Evolutionary conservation across 768 basidiomycete species (phyloP).

Genomic region (Sarcomyxa edulis): DNA sequence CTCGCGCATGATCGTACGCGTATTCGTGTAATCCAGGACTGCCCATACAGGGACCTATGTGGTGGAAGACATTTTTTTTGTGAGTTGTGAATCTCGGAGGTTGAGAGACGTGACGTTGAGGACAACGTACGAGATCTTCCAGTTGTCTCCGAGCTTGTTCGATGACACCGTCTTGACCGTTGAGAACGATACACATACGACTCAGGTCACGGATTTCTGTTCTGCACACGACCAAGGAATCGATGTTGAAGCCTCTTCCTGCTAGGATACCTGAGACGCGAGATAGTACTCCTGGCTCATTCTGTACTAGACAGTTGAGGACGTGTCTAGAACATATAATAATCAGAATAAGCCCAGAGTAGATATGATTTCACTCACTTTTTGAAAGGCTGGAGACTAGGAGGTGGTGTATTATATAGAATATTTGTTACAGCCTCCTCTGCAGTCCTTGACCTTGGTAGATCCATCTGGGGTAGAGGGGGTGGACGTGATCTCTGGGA

Average conservation of each 20-base stretch:
- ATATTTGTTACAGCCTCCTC: conserved; percentile 98
- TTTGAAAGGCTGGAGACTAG: conserved; percentile 88
- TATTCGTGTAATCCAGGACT: conserved; percentile 95
- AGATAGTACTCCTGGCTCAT: conserved; percentile 98
- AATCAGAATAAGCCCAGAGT: background rate
- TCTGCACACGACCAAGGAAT: conserved; percentile 95
- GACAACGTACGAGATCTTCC: conserved; percentile 80
- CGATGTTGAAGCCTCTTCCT: conserved; percentile 96
- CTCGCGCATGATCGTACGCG: conserved; percentile 86
- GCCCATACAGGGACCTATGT: conserved; percentile 99
- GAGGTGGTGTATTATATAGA: conserved; percentile 92
- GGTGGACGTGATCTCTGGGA: conserved; percentile 69
- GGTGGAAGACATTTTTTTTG: background rate
- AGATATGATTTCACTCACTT: conserved; percentile 47
- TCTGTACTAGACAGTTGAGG: conserved; percentile 97
- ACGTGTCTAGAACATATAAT: conserved; percentile 59
- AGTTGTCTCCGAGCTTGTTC: conserved; percentile 95
- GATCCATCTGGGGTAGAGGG: conserved; percentile 78
- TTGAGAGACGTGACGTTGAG: background rate
- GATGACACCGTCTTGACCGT: conserved; percentile 95
- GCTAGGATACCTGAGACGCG: conserved; percentile 97
- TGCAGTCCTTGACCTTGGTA: conserved; percentile 79
- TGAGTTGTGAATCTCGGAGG: background rate
- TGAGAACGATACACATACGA: conserved; percentile 96
- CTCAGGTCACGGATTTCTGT: conserved; percentile 96